Conservation (phyloP, 306 rosid genomes). For the Vigna radiata region DNA sequence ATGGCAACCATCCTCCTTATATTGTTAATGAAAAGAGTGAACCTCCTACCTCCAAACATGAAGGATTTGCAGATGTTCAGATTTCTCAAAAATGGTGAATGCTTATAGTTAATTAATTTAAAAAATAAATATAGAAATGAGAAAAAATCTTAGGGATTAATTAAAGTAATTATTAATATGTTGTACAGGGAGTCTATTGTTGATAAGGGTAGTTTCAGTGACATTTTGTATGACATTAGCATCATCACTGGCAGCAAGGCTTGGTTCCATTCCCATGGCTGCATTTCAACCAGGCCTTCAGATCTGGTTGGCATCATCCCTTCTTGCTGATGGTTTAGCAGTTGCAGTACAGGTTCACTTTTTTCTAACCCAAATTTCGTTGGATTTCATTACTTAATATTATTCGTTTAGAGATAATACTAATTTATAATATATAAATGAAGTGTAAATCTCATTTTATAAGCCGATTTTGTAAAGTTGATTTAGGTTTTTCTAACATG, state of each 20-base stretch:
- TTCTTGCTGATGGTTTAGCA: conserved; percentile 23
- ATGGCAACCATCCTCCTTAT: conserved; percentile 11
- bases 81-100: conserved; percentile 17
- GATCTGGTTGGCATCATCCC: conserved; percentile 2
- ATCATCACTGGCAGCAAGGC: conserved; percentile 24
- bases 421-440: too few species aligned
- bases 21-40: background rate
- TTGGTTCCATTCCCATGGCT: conserved; percentile 15
- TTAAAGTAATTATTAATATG: background rate
- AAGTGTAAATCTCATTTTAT: too few species aligned
- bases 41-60: conserved; percentile 5
- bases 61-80: conserved; percentile 19
- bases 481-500: too few species aligned
- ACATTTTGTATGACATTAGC: conserved; percentile 27
- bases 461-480: too few species aligned
- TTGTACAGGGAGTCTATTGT: background rate
- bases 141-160: too few species aligned
- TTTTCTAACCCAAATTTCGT: background rate
- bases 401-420: too few species aligned
- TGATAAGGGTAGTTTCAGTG: conserved; percentile 7
- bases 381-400: background rate
- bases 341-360: background rate
- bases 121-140: too few species aligned
- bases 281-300: conserved; percentile 18
- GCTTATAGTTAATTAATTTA: too few species aligned